Conservation (phyloP, 192 early-diverging fungal species). For the Coemansia sp. region DNA sequence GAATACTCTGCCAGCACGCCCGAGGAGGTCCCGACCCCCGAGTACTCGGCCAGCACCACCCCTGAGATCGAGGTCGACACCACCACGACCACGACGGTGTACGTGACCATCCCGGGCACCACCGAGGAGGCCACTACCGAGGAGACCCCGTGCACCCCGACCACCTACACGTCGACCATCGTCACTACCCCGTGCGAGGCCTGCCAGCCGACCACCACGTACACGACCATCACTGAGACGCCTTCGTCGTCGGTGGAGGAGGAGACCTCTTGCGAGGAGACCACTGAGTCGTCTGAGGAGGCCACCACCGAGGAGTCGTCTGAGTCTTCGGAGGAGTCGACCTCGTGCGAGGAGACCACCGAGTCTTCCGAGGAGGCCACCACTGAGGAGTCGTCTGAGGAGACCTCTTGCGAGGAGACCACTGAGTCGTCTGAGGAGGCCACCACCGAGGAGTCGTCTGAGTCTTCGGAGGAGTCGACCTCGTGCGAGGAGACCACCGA, state of each 20-base stretch:
- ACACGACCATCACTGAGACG: slow-evolving; percentile 14
- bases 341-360: slow-evolving; percentile 6
- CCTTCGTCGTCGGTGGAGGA: slow-evolving; percentile 4
- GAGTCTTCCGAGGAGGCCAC: slow-evolving; percentile 11
- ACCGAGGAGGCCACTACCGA: slow-evolving; percentile 9
- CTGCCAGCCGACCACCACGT: slow-evolving; percentile 14
- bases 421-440: slow-evolving; percentile 11
- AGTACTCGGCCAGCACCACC: neutral
- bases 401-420: slow-evolving; percentile 1
- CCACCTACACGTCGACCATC: slow-evolving; percentile 19
- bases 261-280: slow-evolving; percentile 16
- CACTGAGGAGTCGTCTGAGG: slow-evolving; percentile 6
- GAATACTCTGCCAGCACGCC: neutral
- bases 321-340: neutral
- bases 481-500: slow-evolving; percentile 11
- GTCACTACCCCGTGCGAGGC: slow-evolving; percentile 23
- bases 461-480: neutral
- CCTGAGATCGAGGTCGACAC: neutral
- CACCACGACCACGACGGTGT: slow-evolving; percentile 14
- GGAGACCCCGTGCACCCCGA: slow-evolving; percentile 19
- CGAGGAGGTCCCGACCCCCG: slow-evolving; percentile 3
- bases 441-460: slow-evolving; percentile 10
- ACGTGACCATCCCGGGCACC: slow-evolving; percentile 10
- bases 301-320: slow-evolving; percentile 13
- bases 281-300: slow-evolving; percentile 8